Evolutionary conservation across 1,284 basidiomycete genomes (phyloP).

Genomic region (Paramarasmius palmivorus): DNA sequence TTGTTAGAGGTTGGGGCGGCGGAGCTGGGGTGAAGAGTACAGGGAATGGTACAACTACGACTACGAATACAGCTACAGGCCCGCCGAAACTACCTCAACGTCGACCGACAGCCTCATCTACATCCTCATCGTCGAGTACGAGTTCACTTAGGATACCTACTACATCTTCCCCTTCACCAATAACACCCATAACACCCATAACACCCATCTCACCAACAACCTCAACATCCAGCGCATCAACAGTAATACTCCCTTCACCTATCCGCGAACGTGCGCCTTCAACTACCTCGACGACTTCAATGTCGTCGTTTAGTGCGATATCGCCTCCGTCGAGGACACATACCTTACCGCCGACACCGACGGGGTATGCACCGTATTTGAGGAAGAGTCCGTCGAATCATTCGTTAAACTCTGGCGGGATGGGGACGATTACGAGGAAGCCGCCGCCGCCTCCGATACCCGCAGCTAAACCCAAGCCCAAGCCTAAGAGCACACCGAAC

Average conservation of each 20-base stretch:
- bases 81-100: slow-evolving; percentile 58
- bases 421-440: not conserved
- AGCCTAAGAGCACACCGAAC: slow-evolving; percentile 12
- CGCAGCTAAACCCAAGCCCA: not conserved
- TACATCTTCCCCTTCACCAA: slow-evolving; percentile 29
- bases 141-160: slow-evolving; percentile 25
- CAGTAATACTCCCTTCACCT: slow-evolving; percentile 26
- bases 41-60: no score
- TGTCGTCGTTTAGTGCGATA: not conserved
- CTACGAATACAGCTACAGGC: slow-evolving; percentile 27
- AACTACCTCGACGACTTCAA: not conserved
- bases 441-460: slow-evolving; percentile 4
- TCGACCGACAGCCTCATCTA: slow-evolving; percentile 36
- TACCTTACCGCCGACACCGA: no score
- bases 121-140: slow-evolving; percentile 18
- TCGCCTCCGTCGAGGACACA: not conserved
- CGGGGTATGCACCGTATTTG: no score
- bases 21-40: no score
- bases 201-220: slow-evolving; percentile 23
- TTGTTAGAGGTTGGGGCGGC: slow-evolving; percentile 49
- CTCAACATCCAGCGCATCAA: slow-evolving; percentile 12
- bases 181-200: slow-evolving; percentile 24
- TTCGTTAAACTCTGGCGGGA: not conserved
- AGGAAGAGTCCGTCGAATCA: not conserved
- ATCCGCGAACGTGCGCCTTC: not conserved